Percentiles rank a stretch among this genome's conserved stretches.
Evolutionary conservation across 1,139 yeast species (phyloP).

Genomic region (Saccharomycopsis crataegensis): DNA sequence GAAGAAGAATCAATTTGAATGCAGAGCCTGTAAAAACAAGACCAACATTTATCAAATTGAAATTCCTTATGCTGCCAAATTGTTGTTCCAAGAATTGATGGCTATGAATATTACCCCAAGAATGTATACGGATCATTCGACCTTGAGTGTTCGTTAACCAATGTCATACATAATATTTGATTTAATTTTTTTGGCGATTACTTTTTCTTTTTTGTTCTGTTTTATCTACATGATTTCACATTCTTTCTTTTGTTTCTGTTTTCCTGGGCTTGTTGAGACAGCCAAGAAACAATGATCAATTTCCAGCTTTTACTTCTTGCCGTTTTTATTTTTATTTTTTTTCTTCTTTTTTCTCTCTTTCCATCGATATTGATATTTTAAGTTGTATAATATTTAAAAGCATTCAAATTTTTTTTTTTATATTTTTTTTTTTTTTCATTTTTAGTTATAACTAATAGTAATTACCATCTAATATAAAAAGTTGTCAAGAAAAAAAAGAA

Average conservation of each 20-base stretch:
- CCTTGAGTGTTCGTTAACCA: constrained; percentile 18
- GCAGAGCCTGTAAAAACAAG: constrained; percentile 97
- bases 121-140: constrained; percentile 59
- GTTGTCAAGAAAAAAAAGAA: too few relatives aligned
- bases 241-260: neutral
- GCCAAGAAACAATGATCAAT: too few relatives aligned
- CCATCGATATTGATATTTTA: too few relatives aligned
- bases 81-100: constrained; percentile 96
- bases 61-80: constrained; percentile 95
- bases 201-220: neutral
- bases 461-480: too few relatives aligned
- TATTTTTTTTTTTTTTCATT: too few relatives aligned
- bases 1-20: constrained; percentile 95
- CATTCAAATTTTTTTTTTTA: too few relatives aligned
- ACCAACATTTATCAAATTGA: constrained; percentile 96
- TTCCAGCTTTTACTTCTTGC: too few relatives aligned
- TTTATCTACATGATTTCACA: neutral
- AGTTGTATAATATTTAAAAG: too few relatives aligned
- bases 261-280: neutral
- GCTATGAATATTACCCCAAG: constrained; percentile 96
- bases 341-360: too few relatives aligned
- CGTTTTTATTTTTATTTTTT: too few relatives aligned
- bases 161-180: neutral
- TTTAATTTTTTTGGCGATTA: neutral
- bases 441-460: too few relatives aligned